Evolutionary conservation across 176 grass and related monocot species (phyloP).

Genomic region (Chrysopogon serrulatus): DNA sequence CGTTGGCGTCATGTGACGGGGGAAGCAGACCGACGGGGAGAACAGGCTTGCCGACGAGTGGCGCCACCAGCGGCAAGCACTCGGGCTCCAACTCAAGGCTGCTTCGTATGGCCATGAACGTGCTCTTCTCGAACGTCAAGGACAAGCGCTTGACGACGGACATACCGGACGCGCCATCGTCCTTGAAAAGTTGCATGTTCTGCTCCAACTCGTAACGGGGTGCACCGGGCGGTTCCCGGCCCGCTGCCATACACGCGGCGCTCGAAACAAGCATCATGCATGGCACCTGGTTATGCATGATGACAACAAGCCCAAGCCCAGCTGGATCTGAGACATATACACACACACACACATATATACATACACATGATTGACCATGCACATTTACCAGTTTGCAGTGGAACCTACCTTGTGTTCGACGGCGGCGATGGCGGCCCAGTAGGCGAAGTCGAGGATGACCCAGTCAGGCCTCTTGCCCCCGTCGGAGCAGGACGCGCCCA

Average conservation of each 20-base stretch:
- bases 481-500: too few species aligned
- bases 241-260: neutral
- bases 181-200: neutral
- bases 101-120: neutral
- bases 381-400: neutral
- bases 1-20: too few species aligned
- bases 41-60: neutral
- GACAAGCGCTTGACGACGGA: neutral
- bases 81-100: neutral
- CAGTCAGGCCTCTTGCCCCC: neutral
- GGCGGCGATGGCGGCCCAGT: neutral
- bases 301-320: too few species aligned
- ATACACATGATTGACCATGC: too few species aligned
- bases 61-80: neutral
- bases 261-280: neutral
- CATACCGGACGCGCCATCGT: neutral
- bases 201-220: neutral
- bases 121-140: neutral
- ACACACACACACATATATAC: too few species aligned
- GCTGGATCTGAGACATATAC: too few species aligned
- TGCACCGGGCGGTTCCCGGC: neutral
- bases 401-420: neutral
- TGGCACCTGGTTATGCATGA: neutral
- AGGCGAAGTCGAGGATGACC: slow-evolving; percentile 4
- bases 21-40: neutral